These are phyloP conservation scores for Mucor indicus DNA, from an alignment of 371 early-diverging fungal species.

Conservation along the genomic window DNA sequence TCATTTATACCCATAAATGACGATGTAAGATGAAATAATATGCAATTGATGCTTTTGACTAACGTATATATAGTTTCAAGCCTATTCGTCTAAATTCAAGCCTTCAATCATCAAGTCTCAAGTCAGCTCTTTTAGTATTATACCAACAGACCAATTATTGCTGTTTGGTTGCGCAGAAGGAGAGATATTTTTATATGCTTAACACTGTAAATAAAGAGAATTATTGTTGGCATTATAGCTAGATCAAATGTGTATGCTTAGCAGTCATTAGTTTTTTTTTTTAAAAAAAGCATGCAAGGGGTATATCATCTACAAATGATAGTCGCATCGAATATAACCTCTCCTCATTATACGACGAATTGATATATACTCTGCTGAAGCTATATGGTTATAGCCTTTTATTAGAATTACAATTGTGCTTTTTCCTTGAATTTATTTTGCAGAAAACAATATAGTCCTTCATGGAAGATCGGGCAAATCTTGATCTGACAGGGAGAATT, in stretches of 20 bases:
- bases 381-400: no score
- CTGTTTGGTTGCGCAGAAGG: constrained; percentile 65
- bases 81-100: constrained; percentile 67
- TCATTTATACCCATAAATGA: constrained; percentile 68
- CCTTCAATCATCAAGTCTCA: constrained; percentile 60
- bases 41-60: background rate
- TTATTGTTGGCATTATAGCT: no score
- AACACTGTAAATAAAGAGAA: background rate
- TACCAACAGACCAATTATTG: constrained; percentile 61
- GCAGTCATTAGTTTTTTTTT: background rate
- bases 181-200: constrained; percentile 63
- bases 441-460: no score
- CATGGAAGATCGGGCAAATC: no score
- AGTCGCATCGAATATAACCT: no score
- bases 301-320: no score
- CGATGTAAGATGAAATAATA: constrained; percentile 43
- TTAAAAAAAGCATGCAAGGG: no score
- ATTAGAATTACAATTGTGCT: no score
- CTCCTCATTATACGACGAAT: no score
- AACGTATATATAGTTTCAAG: constrained; percentile 42
- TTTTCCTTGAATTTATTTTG: no score
- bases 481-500: no score
- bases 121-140: constrained; percentile 56
- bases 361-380: no score
- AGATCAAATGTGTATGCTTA: background rate